Percentiles rank a stretch among this genome's conserved stretches.
Conservation (phyloP, 2,329 filamentous ascomycete species). For the Venturia nashicola region DNA sequence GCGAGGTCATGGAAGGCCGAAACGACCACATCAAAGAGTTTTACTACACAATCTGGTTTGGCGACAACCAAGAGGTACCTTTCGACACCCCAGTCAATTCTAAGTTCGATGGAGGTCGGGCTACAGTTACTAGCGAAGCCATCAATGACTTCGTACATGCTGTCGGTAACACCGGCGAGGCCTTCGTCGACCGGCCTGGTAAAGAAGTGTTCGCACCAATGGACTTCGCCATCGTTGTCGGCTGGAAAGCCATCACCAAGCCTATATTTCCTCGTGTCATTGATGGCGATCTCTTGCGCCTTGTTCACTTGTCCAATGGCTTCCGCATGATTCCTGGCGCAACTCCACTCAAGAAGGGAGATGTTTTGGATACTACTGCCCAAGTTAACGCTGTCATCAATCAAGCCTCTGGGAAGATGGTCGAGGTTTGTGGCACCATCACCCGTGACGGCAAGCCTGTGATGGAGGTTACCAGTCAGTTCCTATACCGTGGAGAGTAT, state of each 20-base stretch:
- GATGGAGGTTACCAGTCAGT: slow-evolving; percentile 98
- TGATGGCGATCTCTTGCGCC: slow-evolving; percentile 88
- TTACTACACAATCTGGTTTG: slow-evolving; percentile 98
- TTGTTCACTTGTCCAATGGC: slow-evolving; percentile 91
- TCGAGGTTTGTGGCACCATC: slow-evolving; percentile 98
- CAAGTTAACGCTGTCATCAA: slow-evolving; percentile 97
- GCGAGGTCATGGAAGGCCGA: slow-evolving; percentile 87
- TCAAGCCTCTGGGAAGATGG: slow-evolving; percentile 98
- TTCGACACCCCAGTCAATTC: slow-evolving; percentile 77
- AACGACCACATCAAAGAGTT: slow-evolving; percentile 99
- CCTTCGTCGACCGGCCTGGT: slow-evolving; percentile 88
- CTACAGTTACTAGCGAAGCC: slow-evolving; percentile 77
- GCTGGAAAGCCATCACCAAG: slow-evolving; percentile 98
- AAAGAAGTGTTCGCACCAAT: slow-evolving; percentile 93
- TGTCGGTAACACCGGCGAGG: slow-evolving; percentile 93
- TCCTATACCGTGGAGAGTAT: slow-evolving; percentile 89
- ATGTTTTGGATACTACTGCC: slow-evolving; percentile 82
- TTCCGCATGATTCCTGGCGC: slow-evolving; percentile 98
- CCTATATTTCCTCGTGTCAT: slow-evolving; percentile 96
- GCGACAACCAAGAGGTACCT: slow-evolving; percentile 60
- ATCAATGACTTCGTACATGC: slow-evolving; percentile 99
- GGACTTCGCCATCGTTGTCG: slow-evolving; percentile 97
- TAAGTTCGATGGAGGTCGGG: slow-evolving; percentile 78
- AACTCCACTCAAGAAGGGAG: slow-evolving; percentile 88
- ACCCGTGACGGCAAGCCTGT: slow-evolving; percentile 70